Conservation (phyloP, 2,329 filamentous ascomycete species). For the Ceratocystis diversiconidia region DNA sequence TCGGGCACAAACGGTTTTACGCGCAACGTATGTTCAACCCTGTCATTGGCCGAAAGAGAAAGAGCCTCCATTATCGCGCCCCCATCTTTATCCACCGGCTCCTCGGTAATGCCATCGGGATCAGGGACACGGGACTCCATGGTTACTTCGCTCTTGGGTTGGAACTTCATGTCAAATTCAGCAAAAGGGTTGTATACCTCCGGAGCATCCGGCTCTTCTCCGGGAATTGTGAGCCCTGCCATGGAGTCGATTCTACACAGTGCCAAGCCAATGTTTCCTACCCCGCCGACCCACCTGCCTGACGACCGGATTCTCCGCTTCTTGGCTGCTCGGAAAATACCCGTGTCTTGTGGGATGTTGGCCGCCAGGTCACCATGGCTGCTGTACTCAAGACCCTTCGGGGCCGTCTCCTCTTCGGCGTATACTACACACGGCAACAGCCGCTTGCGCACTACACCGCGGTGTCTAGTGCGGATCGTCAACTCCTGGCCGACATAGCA, state of each 20-base stretch:
- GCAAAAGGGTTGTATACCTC: slow-evolving; percentile 47
- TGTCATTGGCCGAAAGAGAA: slow-evolving; percentile 19
- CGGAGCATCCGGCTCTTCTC: slow-evolving; percentile 40
- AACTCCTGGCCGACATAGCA: slow-evolving; percentile 96
- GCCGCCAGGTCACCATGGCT: slow-evolving; percentile 25
- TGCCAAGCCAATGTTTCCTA: slow-evolving; percentile 77
- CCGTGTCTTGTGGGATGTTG: slow-evolving; percentile 32
- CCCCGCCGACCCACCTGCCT: slow-evolving; percentile 64
- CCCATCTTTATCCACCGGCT: background rate
- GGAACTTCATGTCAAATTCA: slow-evolving; percentile 44
- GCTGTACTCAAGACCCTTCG: slow-evolving; percentile 35
- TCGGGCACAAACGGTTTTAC: slow-evolving; percentile 71
- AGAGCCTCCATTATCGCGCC: slow-evolving; percentile 17
- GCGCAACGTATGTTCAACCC: slow-evolving; percentile 28
- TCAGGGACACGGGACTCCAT: background rate
- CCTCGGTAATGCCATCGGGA: background rate
- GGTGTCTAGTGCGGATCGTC: slow-evolving; percentile 89
- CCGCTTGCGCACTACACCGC: slow-evolving; percentile 81
- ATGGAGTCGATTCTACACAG: slow-evolving; percentile 81
- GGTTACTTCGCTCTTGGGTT: background rate
- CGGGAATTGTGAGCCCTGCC: slow-evolving; percentile 64
- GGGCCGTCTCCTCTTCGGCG: slow-evolving; percentile 24
- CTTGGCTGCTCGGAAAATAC: slow-evolving; percentile 34
- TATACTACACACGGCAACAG: slow-evolving; percentile 71
- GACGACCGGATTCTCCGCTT: slow-evolving; percentile 43